Percentiles rank a stretch among this genome's conserved stretches.
Conservation (phyloP, 2,329 filamentous ascomycete genomes). For the Zymoseptoria pseudotritici region DNA sequence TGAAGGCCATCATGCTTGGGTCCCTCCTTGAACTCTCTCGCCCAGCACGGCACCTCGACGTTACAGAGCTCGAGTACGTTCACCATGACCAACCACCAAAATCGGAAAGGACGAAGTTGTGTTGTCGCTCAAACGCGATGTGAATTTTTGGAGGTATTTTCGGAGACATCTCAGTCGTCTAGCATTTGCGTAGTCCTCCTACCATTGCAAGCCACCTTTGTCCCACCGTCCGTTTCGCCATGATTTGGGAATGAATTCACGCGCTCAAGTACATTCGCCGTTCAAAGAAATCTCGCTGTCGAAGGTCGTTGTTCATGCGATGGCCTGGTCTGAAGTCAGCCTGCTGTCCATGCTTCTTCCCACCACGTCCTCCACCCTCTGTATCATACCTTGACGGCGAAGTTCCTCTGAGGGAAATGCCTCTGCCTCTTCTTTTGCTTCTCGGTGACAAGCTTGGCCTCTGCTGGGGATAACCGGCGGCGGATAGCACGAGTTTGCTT, state of each 20-base stretch:
- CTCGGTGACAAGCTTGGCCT: slow-evolving; percentile 74
- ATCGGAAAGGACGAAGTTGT: background rate
- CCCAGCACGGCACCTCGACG: background rate
- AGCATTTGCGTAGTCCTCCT: slow-evolving; percentile 9
- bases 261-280: slow-evolving; percentile 16
- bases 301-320: slow-evolving; percentile 9
- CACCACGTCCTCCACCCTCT: background rate
- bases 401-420: slow-evolving; percentile 98
- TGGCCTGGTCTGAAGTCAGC: slow-evolving; percentile 10
- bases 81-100: background rate
- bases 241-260: slow-evolving; percentile 9
- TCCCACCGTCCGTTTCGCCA: slow-evolving; percentile 17
- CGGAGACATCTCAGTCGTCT: background rate
- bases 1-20: background rate
- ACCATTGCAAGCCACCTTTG: slow-evolving; percentile 10
- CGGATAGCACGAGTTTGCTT: slow-evolving; percentile 99
- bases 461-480: slow-evolving; percentile 86
- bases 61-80: background rate
- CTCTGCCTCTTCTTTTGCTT: slow-evolving; percentile 94
- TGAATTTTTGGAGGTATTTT: background rate
- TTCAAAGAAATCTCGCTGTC: slow-evolving; percentile 12
- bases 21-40: background rate
- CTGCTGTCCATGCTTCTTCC: background rate
- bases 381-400: slow-evolving; percentile 80
- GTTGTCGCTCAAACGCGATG: background rate